Percentiles rank a stretch among this genome's conserved stretches.
Conservation (phyloP, 768 basidiomycete genomes). For the Terana coerulea region DNA sequence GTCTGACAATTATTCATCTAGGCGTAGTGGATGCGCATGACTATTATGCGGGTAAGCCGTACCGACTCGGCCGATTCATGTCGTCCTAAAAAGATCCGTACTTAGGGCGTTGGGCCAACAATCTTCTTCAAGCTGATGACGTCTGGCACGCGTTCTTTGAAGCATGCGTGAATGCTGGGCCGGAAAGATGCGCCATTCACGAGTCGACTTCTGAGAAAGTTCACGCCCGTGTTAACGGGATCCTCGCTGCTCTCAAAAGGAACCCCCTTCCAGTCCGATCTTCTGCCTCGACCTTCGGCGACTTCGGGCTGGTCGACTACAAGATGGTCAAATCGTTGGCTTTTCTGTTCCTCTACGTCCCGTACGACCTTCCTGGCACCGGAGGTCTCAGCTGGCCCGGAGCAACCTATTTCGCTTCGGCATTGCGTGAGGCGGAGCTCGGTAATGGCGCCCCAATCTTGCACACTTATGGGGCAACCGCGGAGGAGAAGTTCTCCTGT, state of each 20-base stretch:
- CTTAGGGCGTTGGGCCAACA: conserved; percentile 12
- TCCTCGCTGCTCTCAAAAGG: conserved; percentile 5
- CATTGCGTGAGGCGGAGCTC: background rate
- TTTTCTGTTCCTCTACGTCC: conserved; percentile 4
- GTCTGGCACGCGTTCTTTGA: conserved; percentile 19
- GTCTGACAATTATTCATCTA: background rate
- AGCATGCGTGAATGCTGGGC: conserved; percentile 19
- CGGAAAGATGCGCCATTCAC: conserved; percentile 20
- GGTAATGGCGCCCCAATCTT: background rate
- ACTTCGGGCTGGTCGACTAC: conserved; percentile 14
- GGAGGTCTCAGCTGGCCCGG: background rate
- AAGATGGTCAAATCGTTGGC: background rate
- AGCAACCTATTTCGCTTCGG: no score
- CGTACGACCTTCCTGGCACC: background rate
- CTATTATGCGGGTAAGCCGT: conserved; percentile 16
- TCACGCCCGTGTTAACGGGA: conserved; percentile 11
- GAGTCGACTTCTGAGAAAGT: conserved; percentile 18
- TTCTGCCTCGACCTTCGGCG: background rate
- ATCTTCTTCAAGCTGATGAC: conserved; percentile 11
- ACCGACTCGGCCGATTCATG: no score
- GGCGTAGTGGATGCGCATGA: conserved; percentile 27
- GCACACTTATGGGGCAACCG: background rate
- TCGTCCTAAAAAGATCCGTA: no score
- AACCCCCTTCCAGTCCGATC: background rate
- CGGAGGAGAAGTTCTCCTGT: background rate